Conservation (phyloP, 2,329 filamentous ascomycete genomes). For the Daldinia sp. region DNA sequence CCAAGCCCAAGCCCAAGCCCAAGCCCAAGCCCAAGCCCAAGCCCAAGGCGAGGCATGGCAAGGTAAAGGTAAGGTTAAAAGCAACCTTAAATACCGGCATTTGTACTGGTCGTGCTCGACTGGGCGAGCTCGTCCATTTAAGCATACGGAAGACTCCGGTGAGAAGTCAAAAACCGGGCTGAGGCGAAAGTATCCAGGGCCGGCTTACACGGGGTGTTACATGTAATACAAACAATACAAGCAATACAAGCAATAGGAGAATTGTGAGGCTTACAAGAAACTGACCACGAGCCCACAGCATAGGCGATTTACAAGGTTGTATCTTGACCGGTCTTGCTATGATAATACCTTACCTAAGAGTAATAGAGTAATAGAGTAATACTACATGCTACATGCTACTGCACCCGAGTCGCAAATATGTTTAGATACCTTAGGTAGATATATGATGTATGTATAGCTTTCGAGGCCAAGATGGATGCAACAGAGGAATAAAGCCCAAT, state of each 20-base stretch:
- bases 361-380: neutral
- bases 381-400: neutral
- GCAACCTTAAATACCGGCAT: slow-evolving; percentile 28
- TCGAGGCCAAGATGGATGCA: slow-evolving; percentile 8
- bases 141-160: slow-evolving; percentile 29
- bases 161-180: slow-evolving; percentile 26
- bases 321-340: slow-evolving; percentile 16
- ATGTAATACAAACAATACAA: slow-evolving; percentile 13
- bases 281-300: neutral
- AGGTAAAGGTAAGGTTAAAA: slow-evolving; percentile 21
- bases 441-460: neutral
- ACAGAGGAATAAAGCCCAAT: slow-evolving; percentile 9
- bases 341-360: slow-evolving; percentile 10
- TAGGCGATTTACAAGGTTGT: slow-evolving; percentile 8
- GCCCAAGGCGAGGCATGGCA: neutral
- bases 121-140: slow-evolving; percentile 26
- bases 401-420: neutral
- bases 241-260: neutral
- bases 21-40: neutral
- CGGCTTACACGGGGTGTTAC: slow-evolving; percentile 23
- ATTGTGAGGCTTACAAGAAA: slow-evolving; percentile 15
- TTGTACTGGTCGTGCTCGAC: slow-evolving; percentile 18
- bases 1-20: neutral
- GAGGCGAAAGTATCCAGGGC: slow-evolving; percentile 17
- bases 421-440: neutral